Evolutionary conservation across 305 asterid species (phyloP).

Genomic region (Fraxinus xanthoxyloides): DNA sequence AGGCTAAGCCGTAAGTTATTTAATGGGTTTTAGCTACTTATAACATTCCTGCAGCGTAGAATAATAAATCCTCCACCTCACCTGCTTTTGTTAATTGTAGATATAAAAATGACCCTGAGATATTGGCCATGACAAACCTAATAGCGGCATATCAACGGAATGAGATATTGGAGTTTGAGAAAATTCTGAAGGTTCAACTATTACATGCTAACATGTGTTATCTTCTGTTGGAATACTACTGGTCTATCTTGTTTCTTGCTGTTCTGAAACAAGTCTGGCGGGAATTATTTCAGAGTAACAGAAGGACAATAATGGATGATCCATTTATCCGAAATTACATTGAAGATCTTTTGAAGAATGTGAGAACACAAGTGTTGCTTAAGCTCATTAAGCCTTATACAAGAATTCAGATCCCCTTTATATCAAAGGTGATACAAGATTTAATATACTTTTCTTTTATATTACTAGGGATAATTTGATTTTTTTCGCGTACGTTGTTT

Average conservation of each 20-base stretch:
- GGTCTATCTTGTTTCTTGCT: conserved; percentile 3
- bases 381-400: conserved; percentile 97
- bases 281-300: conserved; percentile 65
- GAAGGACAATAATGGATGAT: conserved; percentile 97
- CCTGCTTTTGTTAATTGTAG: conserved; percentile 37
- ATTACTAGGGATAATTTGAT: not conserved
- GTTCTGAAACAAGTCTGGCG: conserved; percentile 14
- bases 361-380: conserved; percentile 91
- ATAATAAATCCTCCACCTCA: conserved; percentile 2
- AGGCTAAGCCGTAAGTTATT: conserved; percentile 89
- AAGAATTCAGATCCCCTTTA: conserved; percentile 85
- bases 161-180: conserved; percentile 92
- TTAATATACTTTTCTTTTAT: not conserved
- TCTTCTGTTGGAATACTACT: conserved; percentile 14
- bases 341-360: conserved; percentile 95
- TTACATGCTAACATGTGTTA: conserved; percentile 10
- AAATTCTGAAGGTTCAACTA: conserved; percentile 77
- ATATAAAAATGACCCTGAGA: conserved; percentile 94
- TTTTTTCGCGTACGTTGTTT: not conserved
- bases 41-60: not conserved
- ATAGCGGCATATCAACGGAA: conserved; percentile 95
- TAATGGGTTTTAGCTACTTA: conserved; percentile 10
- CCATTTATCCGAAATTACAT: conserved; percentile 89
- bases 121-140: conserved; percentile 92
- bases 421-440: conserved; percentile 63